Evolutionary conservation across 352 stramenopile species (phyloP), one percentile per base, ranked within the genome.

Genomic region (Globisporangium sylvaticum): DNA sequence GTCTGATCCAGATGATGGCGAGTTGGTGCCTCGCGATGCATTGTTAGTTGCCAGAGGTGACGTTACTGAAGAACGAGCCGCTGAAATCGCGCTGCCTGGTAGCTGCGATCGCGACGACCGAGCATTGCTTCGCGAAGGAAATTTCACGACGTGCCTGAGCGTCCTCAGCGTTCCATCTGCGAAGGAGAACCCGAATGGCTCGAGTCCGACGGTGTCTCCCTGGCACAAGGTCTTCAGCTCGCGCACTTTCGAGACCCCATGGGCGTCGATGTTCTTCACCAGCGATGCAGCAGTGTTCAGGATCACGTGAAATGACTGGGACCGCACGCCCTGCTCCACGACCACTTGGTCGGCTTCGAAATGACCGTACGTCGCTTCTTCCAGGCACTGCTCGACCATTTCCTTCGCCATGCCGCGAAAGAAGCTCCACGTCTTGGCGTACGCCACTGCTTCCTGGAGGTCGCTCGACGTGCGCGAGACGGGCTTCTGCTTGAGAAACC

Each of bases 181-280:
- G 12, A 77, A 77, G 8, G 74, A 80, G 5, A 72, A 70, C 4
- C 69, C 75, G 10, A 69, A 80, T 18, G 80, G 75, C 54, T 90
- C 76, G 4, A 77, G 62, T n/a, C 81, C 79, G 10, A 90, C 68
- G n/a, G 78, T 73, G 34, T 90, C 79, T 46, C 81, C 81, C 53
- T 88, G 78, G 48, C 78, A 83, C 1, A 87, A 61, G 22, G 76
- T 86, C 37, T 68, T 78, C n/a, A 90, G 76, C 58, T 90, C 81
- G 4, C 79, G 79, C 4, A 75, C 68, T 44, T 79, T 86, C 25
- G 78, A 82, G 24, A 76, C n/a, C 27, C 78, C 81, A 18, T 68
- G 56, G 39, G 68, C 70, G n/a, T 68, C 78, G 0, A 87, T 61
- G 6, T 80, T 81, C 54, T 77, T 77, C 20, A 90, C 78, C 4